phyloP scores from a whole-genome alignment of 169 alveolate species.

The Hepatocystis sp. region DNA sequence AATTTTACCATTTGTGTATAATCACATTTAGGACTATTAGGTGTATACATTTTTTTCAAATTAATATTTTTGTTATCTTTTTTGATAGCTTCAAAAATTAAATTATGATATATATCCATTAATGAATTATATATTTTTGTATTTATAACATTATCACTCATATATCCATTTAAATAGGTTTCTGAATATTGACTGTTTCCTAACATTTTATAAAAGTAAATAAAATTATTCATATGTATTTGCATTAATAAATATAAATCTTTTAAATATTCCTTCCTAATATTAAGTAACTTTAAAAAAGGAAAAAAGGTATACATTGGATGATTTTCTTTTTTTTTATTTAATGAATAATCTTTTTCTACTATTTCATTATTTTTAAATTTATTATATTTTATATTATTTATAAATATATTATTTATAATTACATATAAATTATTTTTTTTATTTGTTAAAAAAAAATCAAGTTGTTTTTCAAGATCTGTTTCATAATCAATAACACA shows the following conservation, averaged over 20 bases:
- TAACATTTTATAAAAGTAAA: conserved; percentile 45
- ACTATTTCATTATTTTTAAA: conserved; percentile 37
- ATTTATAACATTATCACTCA: conserved; percentile 26
- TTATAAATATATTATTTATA: conserved; percentile 63
- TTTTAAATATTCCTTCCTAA: conserved; percentile 40
- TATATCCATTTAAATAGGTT: conserved; percentile 52
- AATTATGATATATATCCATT: conserved; percentile 44
- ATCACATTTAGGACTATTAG: conserved; percentile 41
- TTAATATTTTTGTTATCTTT: conserved; percentile 57
- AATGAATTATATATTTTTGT: conserved; percentile 57
- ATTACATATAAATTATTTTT: conserved; percentile 25
- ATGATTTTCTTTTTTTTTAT: conserved; percentile 6
- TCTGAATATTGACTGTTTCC: conserved; percentile 45
- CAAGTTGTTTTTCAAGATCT: conserved; percentile 57
- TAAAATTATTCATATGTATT: conserved; percentile 64
- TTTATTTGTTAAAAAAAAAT: conserved; percentile 44
- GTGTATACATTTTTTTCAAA: conserved; percentile 54
- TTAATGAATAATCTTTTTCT: conserved; percentile 20
- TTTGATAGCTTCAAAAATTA: conserved; percentile 64
- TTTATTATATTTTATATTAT: conserved; percentile 11
- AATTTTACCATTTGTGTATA: conserved; percentile 61
- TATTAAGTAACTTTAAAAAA: conserved; percentile 43
- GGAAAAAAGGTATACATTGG: conserved; percentile 10
- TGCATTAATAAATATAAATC: conserved; percentile 62
- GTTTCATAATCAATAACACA: conserved; percentile 69